Base-by-base conservation (phyloP, 2,329 filamentous ascomycete genomes). In the Nemania sp. region DNA sequence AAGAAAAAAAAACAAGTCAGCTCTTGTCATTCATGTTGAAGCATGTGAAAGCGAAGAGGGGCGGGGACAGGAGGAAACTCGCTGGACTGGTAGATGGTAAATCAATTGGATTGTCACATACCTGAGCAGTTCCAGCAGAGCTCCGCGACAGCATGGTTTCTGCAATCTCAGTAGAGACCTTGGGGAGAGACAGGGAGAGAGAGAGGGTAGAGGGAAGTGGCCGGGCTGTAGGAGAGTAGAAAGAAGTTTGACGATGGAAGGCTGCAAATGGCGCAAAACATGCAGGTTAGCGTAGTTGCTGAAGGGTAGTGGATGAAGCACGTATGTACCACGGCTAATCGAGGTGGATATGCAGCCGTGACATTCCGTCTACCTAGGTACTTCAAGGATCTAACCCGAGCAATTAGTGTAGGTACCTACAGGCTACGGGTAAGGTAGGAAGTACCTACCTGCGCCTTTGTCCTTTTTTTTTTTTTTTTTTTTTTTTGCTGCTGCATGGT, bases 121-220 rank as follows among this genome's bases (percentile, higher is more conserved):
- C 84, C 83, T 85, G 81, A 69, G 83, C 82, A 75, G 82, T 77
- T 75, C 81, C 75, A 68, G 80, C 68, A 72, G 83, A 82, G 77
- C 80, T 81, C 77, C 83, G 82, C 75, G 83, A 85, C 76, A 87
- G 74, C 84, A 87, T 87, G 57, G 52, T 69, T 49, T 35, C 57
- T 50, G 57, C 53, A 50, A 52, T 59, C 35, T 55, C 35, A 29
- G 4, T 29, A 29, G 25, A 29, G 25, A 7, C 25, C 25, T 29
- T 3, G 25, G 25, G 25, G 25, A 29, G 25, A 3, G 25, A 7
- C 25, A 29, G 47, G 50, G 49, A 49, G 34, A 45, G 25, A 35
- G 53, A 62, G 46, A 48, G 57, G 56, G 47, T 54, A 54, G 63
- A 53, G 53, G 58, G 51, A 63, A 47, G 60, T 57, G 54, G 64